Conservation (phyloP, 345 rosid species). For the Populus alba region DNA sequence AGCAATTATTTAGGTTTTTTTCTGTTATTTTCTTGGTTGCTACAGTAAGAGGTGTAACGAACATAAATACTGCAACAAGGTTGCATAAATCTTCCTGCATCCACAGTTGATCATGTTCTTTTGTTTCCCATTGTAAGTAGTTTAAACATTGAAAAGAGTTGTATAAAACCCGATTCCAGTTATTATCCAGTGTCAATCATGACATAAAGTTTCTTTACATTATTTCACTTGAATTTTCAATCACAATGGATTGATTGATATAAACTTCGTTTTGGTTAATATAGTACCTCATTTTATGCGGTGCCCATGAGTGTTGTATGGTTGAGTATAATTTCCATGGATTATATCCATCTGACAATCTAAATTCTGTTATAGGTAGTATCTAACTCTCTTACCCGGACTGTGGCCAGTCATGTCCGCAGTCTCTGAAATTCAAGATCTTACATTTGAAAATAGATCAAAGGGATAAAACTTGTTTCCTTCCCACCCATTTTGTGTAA, state of each 20-base stretch:
- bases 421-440: neutral
- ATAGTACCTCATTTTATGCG: neutral
- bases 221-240: neutral
- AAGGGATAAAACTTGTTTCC: neutral
- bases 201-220: neutral
- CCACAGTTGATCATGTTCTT: neutral
- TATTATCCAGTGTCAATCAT: neutral
- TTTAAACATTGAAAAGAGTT: neutral
- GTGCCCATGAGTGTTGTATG: neutral
- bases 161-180: neutral
- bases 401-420: neutral
- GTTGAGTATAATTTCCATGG: neutral
- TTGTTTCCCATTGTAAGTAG: neutral
- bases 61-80: neutral
- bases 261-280: neutral
- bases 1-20: neutral
- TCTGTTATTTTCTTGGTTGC: neutral
- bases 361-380: neutral
- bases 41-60: neutral
- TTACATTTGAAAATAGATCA: neutral
- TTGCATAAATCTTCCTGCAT: neutral
- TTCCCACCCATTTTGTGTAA: neutral
- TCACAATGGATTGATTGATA: neutral
- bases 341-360: neutral
- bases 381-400: neutral